A percentile compares a stretch with the other conserved stretches of the same genome.
Evolutionary conservation across 371 early-diverging fungal species (phyloP).

Genomic region (Parasitella parasitica): DNA sequence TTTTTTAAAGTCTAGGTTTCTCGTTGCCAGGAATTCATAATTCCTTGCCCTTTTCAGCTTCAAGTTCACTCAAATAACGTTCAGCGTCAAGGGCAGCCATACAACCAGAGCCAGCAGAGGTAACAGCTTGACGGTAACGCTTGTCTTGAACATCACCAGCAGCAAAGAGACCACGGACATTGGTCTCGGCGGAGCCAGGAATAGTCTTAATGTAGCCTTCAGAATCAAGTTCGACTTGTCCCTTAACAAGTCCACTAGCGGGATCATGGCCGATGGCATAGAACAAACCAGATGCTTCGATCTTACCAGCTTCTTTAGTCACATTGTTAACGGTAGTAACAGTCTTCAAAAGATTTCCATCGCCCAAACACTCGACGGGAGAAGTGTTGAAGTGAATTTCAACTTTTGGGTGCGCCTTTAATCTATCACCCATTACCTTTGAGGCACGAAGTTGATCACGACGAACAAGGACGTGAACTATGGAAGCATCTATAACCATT

Average conservation of each 20-base stretch:
- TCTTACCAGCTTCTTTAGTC: slow-evolving; percentile 61
- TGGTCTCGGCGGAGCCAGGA: slow-evolving; percentile 83
- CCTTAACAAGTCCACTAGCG: slow-evolving; percentile 80
- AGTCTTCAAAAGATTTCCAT: slow-evolving; percentile 71
- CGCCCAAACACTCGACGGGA: slow-evolving; percentile 86
- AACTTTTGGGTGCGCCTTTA: slow-evolving; percentile 85
- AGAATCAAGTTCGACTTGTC: slow-evolving; percentile 74
- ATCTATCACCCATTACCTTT: slow-evolving; percentile 93
- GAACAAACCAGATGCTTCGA: slow-evolving; percentile 92
- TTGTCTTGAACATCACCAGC: slow-evolving; percentile 99
- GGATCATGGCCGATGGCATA: slow-evolving; percentile 99
- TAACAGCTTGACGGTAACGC: slow-evolving; percentile 84
- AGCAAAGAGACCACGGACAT: slow-evolving; percentile 93
- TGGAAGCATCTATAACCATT: slow-evolving; percentile 7
- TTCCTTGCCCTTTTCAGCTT: neutral
- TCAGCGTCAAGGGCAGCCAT: slow-evolving; percentile 96
- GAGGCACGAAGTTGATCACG: slow-evolving; percentile 96
- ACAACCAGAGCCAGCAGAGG: slow-evolving; percentile 82
- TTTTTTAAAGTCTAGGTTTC: slow-evolving; percentile 9
- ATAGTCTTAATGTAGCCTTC: slow-evolving; percentile 90
- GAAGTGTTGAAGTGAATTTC: slow-evolving; percentile 90
- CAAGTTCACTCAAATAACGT: slow-evolving; percentile 65
- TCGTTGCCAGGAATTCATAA: slow-evolving; percentile 9
- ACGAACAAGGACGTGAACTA: slow-evolving; percentile 72
- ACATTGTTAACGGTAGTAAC: slow-evolving; percentile 74